Evolutionary conservation across 1,139 yeast species (phyloP), one percentile per base, ranked within the genome.

Genomic region (Geotrichum restrictum): DNA sequence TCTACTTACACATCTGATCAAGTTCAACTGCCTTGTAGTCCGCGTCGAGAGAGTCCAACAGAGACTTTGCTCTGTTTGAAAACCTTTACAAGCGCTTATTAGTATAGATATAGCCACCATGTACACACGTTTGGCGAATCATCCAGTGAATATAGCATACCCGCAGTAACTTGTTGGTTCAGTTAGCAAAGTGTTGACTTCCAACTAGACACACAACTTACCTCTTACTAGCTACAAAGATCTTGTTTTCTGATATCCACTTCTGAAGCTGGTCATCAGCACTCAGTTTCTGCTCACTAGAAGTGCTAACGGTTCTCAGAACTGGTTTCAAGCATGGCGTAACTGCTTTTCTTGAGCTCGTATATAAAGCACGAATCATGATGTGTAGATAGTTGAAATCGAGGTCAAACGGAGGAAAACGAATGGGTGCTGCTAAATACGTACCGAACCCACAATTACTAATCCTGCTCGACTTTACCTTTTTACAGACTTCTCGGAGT

Each of bases 161-260:
- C 46, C 38, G 47, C 51, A 48, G 27, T 33, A 48, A 42, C 51
- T 48, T n/a, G n/a, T n/a, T n/a, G n/a, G 43, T n/a, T 33, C 3
- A 8, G 46, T 43, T 43, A 43, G 46, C 45, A 19, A 41, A 24
- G 19, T 14, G n/a, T n/a, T n/a, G n/a, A n/a, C n/a, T 39, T 38
- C 14, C 39, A 34, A 2, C 5, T 34, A 10, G 18, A 16, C 18
- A n/a, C 2, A 2, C 8, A 13, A 41, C 53, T 40, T 69, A 77
- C 51, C 83, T 75, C 77, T 89, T 89, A 51, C 96, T 84, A 52
- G 96, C 96, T 60, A 91, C 82, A 68, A 89, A 88, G 55, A 91
- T 74, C 56, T 83, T 81, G 72, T 85, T 80, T 56, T 77, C 71
- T 63, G 78, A 76, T 71, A 88, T 85, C 64, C 85, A 75, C 48